Percentiles rank a stretch among this genome's conserved stretches.
Evolutionary conservation across 1,139 yeast genomes (phyloP).

Genomic region (Tardiomyces blankii): DNA sequence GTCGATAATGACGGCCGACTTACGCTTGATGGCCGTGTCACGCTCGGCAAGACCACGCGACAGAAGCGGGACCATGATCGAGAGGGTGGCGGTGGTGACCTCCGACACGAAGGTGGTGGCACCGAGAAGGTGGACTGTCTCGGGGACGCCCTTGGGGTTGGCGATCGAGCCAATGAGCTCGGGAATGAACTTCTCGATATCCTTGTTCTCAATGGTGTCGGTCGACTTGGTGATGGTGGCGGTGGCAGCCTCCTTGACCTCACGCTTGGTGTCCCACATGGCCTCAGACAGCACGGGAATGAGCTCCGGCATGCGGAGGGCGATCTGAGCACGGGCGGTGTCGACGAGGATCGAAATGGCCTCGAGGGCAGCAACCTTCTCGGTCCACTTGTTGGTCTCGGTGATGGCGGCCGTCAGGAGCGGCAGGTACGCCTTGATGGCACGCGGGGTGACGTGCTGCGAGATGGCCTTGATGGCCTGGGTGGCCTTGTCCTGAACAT

Average conservation of each 20-base stretch:
- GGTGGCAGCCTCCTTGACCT: slow-evolving; percentile 94
- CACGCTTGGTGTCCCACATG: slow-evolving; percentile 99
- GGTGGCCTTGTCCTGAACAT: slow-evolving; percentile 57
- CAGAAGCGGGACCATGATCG: slow-evolving; percentile 98
- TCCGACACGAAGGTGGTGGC: slow-evolving; percentile 99
- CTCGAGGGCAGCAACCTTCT: slow-evolving; percentile 84
- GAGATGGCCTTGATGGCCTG: slow-evolving; percentile 70
- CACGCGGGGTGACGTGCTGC: slow-evolving; percentile 78
- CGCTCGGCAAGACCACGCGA: slow-evolving; percentile 99
- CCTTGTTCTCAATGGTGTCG: slow-evolving; percentile 98
- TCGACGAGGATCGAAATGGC: slow-evolving; percentile 83
- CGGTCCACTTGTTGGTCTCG: slow-evolving; percentile 91
- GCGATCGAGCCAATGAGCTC: slow-evolving; percentile 95
- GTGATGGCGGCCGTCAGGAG: slow-evolving; percentile 58
- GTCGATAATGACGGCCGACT: slow-evolving; percentile 98
- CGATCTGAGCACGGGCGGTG: slow-evolving; percentile 90
- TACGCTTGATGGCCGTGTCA: slow-evolving; percentile 98
- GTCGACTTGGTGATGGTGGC: slow-evolving; percentile 93
- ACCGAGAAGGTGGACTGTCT: slow-evolving; percentile 97
- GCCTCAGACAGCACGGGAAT: slow-evolving; percentile 97
- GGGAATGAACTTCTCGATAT: slow-evolving; percentile 98
- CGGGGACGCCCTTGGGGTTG: slow-evolving; percentile 94
- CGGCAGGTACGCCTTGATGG: slow-evolving; percentile 86
- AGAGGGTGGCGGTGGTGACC: slow-evolving; percentile 98
- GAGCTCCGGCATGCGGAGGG: slow-evolving; percentile 98